Conservation (phyloP, 2,329 filamentous ascomycete genomes). For the Pseudogymnoascus sp. region DNA sequence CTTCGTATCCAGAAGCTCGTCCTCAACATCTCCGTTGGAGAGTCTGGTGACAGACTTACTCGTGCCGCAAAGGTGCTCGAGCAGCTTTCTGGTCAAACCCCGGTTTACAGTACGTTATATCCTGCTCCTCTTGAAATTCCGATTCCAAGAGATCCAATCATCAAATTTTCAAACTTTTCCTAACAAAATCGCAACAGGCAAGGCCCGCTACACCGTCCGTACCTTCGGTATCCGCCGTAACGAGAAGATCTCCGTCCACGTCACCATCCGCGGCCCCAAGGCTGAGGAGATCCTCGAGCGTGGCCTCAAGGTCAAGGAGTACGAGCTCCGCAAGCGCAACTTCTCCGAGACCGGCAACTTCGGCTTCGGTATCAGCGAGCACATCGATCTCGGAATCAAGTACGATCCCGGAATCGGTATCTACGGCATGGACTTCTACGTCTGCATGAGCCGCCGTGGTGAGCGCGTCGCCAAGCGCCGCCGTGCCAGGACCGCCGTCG, state of each 20-base stretch:
- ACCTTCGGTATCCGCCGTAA: slow-evolving; percentile 99
- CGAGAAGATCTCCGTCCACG: slow-evolving; percentile 99
- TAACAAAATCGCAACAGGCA: slow-evolving; percentile 50
- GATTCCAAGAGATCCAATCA: slow-evolving; percentile 7
- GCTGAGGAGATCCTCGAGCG: slow-evolving; percentile 99
- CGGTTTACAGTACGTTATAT: slow-evolving; percentile 81
- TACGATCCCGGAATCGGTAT: slow-evolving; percentile 98
- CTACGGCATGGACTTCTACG: slow-evolving; percentile 99
- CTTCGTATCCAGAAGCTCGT: slow-evolving; percentile 99
- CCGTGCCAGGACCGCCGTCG: slow-evolving; percentile 79
- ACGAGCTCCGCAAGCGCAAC: slow-evolving; percentile 98
- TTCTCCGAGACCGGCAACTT: slow-evolving; percentile 99
- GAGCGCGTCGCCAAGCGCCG: slow-evolving; percentile 95
- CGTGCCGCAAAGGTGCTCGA: slow-evolving; percentile 99
- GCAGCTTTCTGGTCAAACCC: slow-evolving; percentile 98
- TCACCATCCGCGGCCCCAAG: slow-evolving; percentile 98
- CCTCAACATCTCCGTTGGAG: slow-evolving; percentile 98
- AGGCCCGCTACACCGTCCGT: slow-evolving; percentile 99
- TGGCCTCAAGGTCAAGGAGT: slow-evolving; percentile 99
- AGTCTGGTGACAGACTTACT: slow-evolving; percentile 99
- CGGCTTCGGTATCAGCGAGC: slow-evolving; percentile 99
- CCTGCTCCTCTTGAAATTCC: background rate
- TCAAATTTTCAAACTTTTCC: slow-evolving; percentile 9
- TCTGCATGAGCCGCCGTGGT: slow-evolving; percentile 97
- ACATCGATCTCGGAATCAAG: slow-evolving; percentile 99